Base-by-base conservation (phyloP, 768 basidiomycete species). In the Porpolomopsis calyptriformis region DNA sequence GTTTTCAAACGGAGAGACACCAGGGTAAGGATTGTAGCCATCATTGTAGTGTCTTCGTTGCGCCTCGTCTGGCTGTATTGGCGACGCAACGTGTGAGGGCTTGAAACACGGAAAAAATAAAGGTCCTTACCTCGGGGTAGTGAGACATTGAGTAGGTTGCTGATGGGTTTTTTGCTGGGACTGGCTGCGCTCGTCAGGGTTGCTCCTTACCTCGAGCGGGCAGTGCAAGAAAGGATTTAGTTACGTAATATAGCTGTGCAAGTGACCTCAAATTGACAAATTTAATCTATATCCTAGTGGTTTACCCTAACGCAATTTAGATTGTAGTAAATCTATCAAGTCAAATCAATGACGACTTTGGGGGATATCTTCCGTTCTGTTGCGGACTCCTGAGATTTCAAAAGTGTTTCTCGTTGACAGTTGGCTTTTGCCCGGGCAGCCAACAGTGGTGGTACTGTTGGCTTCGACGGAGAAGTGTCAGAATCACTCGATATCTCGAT, bases 41-140 rank as follows among this genome's bases (percentile, higher is more conserved):
- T 85, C 82, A 55, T 82, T 81, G 61, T 84, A 82, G 46, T 72
- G 73, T 23, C 74, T 62, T 14, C 64, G 70, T 52, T 81, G 80
- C 11, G 69, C 76, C 60, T 84, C 79, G 59, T 85, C 79, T 3
- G 77, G 72, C 78, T 83, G 41, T 31, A n/a, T n/a, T n/a, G 29
- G 38, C 24, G 16, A 11, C 38, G 18, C 2, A 8, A 43, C 34
- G 43, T 41, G 29, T 45, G n/a, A 14, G n/a, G 7, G 2, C 19
- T 34, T 46, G 19, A 29, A 44, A 50, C 24, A 6, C 20, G 8
- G 31, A 26, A n/a, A 4, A 29, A 38, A 26, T 10, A 11, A 20
- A 14, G 2, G 1, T 4, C 24, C 45, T 11, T 50, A 65, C 64
- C 55, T 63, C 60, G 52, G 60, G 64, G 29, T 65, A 67, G 35